phyloP scores from a whole-genome alignment of 768 basidiomycete species.

The Serendipita sp. region DNA sequence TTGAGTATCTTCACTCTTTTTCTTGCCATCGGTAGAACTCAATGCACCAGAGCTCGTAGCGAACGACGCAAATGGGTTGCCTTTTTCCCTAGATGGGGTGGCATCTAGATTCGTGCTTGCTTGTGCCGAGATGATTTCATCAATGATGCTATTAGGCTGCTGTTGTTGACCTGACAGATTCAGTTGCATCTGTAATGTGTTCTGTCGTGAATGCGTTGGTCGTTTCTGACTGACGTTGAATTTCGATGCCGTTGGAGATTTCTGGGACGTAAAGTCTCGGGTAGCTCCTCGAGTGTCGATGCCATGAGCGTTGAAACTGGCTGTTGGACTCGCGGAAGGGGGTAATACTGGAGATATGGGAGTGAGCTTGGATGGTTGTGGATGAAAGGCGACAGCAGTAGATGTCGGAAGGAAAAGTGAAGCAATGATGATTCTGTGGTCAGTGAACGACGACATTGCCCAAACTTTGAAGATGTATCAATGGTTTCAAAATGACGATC shows the following conservation, averaged over 20 bases:
- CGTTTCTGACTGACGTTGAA: neutral
- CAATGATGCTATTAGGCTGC: neutral
- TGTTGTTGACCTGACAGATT: neutral
- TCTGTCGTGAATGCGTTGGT: neutral
- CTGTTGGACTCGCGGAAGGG: neutral
- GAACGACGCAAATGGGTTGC: neutral
- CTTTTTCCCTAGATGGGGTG: neutral
- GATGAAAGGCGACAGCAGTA: conserved; percentile 39
- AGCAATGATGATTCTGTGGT: conserved; percentile 62
- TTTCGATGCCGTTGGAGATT: neutral
- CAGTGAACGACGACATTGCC: conserved; percentile 52
- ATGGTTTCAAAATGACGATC: neutral
- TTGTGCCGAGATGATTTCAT: neutral
- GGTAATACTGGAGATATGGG: conserved; percentile 20
- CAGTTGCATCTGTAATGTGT: neutral
- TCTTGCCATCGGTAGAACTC: neutral
- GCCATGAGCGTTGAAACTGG: neutral
- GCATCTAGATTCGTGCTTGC: neutral
- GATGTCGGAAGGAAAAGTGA: conserved; percentile 74
- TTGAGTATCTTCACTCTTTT: neutral
- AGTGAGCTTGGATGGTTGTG: conserved; percentile 30
- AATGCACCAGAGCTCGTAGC: neutral
- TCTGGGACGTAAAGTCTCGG: conserved; percentile 4
- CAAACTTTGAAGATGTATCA: neutral
- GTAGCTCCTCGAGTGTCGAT: conserved; percentile 8